These are phyloP conservation scores for Arthrobotrys conoides DNA, from an alignment of 2,329 filamentous ascomycete species.

Conservation along the genomic window DNA sequence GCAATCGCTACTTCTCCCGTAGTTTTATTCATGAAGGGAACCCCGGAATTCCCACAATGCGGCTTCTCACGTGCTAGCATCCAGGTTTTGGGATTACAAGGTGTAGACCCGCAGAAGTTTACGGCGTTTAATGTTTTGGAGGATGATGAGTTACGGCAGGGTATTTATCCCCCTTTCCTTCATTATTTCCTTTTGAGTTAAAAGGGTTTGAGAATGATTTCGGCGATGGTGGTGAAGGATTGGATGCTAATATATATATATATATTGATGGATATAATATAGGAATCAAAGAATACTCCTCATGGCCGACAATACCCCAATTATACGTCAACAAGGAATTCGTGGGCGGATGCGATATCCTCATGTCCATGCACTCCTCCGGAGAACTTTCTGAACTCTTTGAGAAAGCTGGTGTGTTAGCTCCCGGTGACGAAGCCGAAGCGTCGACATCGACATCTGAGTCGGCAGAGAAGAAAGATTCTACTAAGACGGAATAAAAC, in stretches of 20 bases:
- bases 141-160: slow-evolving; percentile 85
- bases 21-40: slow-evolving; percentile 99
- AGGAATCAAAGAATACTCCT: slow-evolving; percentile 99
- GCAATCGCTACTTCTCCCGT: slow-evolving; percentile 89
- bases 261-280: too few species aligned
- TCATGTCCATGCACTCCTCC: slow-evolving; percentile 97
- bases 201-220: too few species aligned
- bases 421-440: slow-evolving; percentile 71
- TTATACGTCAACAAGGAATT: slow-evolving; percentile 97
- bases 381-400: slow-evolving; percentile 92
- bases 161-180: slow-evolving; percentile 69
- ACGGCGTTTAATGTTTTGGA: slow-evolving; percentile 98
- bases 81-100: slow-evolving; percentile 93
- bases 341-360: slow-evolving; percentile 95
- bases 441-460: slow-evolving; percentile 1
- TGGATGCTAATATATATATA: too few species aligned
- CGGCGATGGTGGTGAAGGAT: neutral
- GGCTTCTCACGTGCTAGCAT: slow-evolving; percentile 96
- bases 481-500: neutral
- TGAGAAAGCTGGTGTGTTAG: slow-evolving; percentile 90
- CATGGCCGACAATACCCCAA: slow-evolving; percentile 99
- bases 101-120: slow-evolving; percentile 94
- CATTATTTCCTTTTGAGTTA: neutral
- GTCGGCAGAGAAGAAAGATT: slow-evolving; percentile 5
- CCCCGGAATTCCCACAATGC: slow-evolving; percentile 94